A percentile compares a stretch with the other conserved stretches of the same genome.
Evolutionary conservation across 2,329 filamentous ascomycete species (phyloP).

Genomic region (Cladophialophora bantiana): DNA sequence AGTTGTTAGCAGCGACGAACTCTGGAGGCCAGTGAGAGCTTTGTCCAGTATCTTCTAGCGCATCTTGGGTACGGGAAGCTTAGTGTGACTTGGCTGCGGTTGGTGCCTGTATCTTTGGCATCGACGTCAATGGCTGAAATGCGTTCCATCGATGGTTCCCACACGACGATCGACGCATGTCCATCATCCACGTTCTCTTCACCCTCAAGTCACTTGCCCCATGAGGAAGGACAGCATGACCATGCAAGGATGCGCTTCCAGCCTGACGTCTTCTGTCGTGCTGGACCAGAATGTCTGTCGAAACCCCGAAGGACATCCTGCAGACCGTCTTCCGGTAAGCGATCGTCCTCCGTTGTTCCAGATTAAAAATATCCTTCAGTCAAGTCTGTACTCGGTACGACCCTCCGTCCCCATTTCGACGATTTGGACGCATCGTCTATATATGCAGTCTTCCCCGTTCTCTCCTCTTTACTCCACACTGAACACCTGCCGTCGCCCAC

Average conservation of each 20-base stretch:
- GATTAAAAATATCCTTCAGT: slow-evolving; percentile 5
- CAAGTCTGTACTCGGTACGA: neutral
- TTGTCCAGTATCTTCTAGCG: slow-evolving; percentile 20
- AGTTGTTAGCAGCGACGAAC: neutral
- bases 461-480: neutral
- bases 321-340: slow-evolving; percentile 2
- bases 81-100: neutral
- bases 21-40: neutral
- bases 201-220: slow-evolving; percentile 7
- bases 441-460: neutral
- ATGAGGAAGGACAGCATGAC: slow-evolving; percentile 23
- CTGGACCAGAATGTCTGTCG: neutral
- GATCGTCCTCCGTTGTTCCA: slow-evolving; percentile 8
- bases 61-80: slow-evolving; percentile 18
- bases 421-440: neutral
- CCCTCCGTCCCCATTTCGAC: neutral
- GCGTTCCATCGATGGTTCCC: neutral
- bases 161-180: slow-evolving; percentile 6
- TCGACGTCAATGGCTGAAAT: slow-evolving; percentile 20
- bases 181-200: slow-evolving; percentile 10
- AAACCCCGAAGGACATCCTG: neutral
- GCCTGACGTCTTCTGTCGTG: slow-evolving; percentile 16
- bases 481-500: neutral
- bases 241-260: slow-evolving; percentile 14
- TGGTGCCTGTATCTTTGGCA: neutral